Conservation (phyloP, 129 eudicot species). For the Scalesia atractyloides region DNA sequence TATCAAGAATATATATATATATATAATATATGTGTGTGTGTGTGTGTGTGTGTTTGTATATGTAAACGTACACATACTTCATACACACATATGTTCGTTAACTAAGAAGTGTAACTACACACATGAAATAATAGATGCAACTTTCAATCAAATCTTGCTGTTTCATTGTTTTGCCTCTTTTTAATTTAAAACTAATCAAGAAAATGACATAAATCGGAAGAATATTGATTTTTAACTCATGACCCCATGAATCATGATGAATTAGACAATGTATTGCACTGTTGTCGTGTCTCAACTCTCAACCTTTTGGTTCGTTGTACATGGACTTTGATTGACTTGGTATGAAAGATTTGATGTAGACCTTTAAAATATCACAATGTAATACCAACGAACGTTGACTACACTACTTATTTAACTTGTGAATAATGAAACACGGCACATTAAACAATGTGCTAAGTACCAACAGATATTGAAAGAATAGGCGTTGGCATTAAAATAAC, state of each 20-base stretch:
- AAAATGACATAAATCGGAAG: constrained; percentile 14
- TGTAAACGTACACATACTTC: neutral
- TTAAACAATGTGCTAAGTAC: neutral
- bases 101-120: constrained; percentile 5
- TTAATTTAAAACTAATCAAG: constrained; percentile 14
- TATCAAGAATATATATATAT: neutral
- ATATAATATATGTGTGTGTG: neutral
- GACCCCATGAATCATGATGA: constrained; percentile 9
- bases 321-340: neutral
- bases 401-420: neutral
- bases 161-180: constrained; percentile 11
- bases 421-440: neutral
- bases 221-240: constrained; percentile 19
- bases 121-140: constrained; percentile 17
- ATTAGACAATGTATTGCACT: neutral
- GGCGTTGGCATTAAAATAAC: neutral
- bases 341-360: constrained; percentile 9
- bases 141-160: constrained; percentile 17
- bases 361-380: constrained; percentile 1
- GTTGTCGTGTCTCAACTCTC: neutral
- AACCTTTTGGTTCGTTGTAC: constrained; percentile 8
- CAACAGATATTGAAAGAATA: neutral
- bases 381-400: constrained; percentile 2
- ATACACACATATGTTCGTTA: neutral
- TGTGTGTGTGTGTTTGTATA: neutral